phyloP scores from a whole-genome alignment of 1,284 basidiomycete genomes.

The Cutaneotrichosporon sp. region DNA sequence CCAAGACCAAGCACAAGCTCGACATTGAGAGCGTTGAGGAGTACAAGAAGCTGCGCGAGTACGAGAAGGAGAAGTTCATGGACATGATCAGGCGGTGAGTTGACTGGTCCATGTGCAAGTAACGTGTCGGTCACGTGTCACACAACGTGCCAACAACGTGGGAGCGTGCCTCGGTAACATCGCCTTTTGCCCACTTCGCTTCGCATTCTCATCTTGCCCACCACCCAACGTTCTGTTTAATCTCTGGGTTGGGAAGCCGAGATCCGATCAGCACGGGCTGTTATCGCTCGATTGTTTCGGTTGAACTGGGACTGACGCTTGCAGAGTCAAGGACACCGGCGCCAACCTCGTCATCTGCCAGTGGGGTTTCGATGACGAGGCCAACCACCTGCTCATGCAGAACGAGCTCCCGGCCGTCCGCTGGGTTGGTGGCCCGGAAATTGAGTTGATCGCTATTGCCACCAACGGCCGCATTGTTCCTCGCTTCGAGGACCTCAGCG shows the following conservation, averaged over 20 bases:
- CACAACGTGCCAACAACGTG: neutral
- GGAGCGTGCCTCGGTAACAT: too few species aligned
- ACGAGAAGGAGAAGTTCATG: slow-evolving; percentile 93
- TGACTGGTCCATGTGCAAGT: neutral
- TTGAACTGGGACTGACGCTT: neutral
- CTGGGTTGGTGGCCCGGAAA: slow-evolving; percentile 99
- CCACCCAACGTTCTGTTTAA: neutral
- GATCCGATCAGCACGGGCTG: neutral
- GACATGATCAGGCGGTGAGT: slow-evolving; percentile 82
- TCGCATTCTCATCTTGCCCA: too few species aligned
- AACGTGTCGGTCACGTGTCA: neutral
- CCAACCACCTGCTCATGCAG: slow-evolving; percentile 96
- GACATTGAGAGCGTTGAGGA: slow-evolving; percentile 98
- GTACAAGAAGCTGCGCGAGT: slow-evolving; percentile 89
- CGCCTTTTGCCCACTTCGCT: neutral
- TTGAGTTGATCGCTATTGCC: slow-evolving; percentile 98
- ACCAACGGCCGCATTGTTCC: slow-evolving; percentile 98
- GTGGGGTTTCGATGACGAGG: slow-evolving; percentile 99
- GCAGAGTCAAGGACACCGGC: slow-evolving; percentile 90
- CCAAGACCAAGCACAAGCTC: slow-evolving; percentile 99
- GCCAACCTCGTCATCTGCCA: slow-evolving; percentile 99
- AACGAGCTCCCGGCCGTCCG: slow-evolving; percentile 96
- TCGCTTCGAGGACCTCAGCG: slow-evolving; percentile 89
- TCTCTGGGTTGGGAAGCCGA: neutral
- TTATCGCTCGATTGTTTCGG: neutral